Evolutionary conservation across 176 grass and related monocot species (phyloP).

Genomic region (Juncus effusus): DNA sequence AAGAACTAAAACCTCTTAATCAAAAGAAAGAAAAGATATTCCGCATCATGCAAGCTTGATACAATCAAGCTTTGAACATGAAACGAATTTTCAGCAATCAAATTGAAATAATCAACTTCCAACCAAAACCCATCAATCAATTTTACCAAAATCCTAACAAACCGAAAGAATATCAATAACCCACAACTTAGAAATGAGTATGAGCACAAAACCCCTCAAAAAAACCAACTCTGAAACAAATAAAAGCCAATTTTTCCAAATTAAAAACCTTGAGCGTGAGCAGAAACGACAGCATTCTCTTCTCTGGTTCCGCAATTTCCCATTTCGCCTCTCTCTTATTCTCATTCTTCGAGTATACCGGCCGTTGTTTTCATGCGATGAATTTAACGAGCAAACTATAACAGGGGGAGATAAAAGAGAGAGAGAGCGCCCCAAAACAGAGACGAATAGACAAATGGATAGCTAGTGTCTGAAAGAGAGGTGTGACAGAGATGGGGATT

Average conservation of each 20-base stretch:
- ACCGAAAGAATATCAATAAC: background rate
- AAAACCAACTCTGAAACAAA: background rate
- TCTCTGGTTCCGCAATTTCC: constrained; percentile 94
- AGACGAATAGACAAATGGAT: constrained; percentile 15
- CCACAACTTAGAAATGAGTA: constrained; percentile 4
- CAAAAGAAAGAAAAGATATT: background rate
- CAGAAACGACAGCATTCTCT: constrained; percentile 98
- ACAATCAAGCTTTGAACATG: background rate
- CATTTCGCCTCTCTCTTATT: constrained; percentile 45
- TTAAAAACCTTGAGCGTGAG: constrained; percentile 74
- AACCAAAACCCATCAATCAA: constrained; percentile 14
- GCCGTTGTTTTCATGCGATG: constrained; percentile 14
- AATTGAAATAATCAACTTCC: background rate
- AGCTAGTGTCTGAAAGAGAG: constrained; percentile 20
- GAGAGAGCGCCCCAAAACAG: background rate
- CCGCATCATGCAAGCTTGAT: background rate
- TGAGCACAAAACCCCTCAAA: background rate
- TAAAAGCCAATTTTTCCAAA: constrained; percentile 7
- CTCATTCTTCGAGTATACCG: constrained; percentile 46
- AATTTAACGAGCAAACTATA: constrained; percentile 3
- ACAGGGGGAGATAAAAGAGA: background rate
- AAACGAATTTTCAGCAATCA: constrained; percentile 6
- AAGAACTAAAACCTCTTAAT: background rate
- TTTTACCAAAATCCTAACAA: constrained; percentile 28
- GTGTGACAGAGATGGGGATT: constrained; percentile 23